Conservation (phyloP, 2,329 filamentous ascomycete genomes). For the Hyphodiscus sp. region DNA sequence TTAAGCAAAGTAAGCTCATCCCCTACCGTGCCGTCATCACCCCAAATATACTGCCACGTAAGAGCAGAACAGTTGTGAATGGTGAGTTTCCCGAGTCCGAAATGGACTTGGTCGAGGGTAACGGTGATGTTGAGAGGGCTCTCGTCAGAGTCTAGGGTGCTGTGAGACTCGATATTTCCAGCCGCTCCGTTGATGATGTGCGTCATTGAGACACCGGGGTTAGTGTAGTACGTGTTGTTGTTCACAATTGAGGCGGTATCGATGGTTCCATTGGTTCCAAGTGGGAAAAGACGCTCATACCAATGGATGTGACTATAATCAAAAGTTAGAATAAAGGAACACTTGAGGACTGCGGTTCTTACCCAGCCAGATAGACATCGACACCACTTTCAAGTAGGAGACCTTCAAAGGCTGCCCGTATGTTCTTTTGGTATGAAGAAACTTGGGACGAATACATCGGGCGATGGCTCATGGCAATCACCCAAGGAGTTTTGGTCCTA, state of each 20-base stretch:
- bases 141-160: conserved; percentile 31
- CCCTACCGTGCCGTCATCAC: conserved; percentile 33
- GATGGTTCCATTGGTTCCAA: conserved; percentile 44
- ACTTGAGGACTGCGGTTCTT: background rate
- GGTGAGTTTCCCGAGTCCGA: conserved; percentile 42
- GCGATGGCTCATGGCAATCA: conserved; percentile 23
- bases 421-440: conserved; percentile 37
- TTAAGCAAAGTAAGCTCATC: conserved; percentile 35
- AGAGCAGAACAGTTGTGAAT: conserved; percentile 35
- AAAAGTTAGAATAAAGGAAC: conserved; percentile 1
- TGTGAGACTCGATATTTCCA: conserved; percentile 46
- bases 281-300: conserved; percentile 46
- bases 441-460: conserved; percentile 40
- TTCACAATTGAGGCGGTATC: conserved; percentile 47
- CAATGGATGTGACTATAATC: conserved; percentile 37
- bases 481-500: conserved; percentile 26
- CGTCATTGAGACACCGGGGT: conserved; percentile 41
- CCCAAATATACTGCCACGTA: conserved; percentile 41
- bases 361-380: conserved; percentile 39
- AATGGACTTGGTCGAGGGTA: conserved; percentile 39
- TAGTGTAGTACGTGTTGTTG: conserved; percentile 42
- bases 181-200: conserved; percentile 48
- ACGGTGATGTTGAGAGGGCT: conserved; percentile 36
- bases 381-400: conserved; percentile 39
- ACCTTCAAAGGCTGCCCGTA: conserved; percentile 40